Percentiles rank a stretch among this genome's conserved stretches.
phyloP scores from a whole-genome alignment of 2,329 filamentous ascomycete genomes.

The Corniculantispora saksenae region DNA sequence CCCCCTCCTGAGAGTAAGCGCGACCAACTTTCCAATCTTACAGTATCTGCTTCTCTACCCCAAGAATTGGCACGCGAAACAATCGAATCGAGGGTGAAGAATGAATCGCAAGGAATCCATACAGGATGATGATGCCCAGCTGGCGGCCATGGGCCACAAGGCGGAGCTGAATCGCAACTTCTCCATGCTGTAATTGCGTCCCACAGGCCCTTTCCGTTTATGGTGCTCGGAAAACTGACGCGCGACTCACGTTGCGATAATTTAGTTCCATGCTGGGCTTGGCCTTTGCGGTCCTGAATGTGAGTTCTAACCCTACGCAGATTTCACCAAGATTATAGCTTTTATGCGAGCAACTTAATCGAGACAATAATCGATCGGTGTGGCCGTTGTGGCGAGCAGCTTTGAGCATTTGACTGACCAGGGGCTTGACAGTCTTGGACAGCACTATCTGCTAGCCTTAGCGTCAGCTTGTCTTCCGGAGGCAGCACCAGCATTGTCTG shows the following conservation, averaged over 20 bases:
- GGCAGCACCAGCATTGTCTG: constrained; percentile 70
- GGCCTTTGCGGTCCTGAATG: constrained; percentile 49
- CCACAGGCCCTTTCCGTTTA: not conserved
- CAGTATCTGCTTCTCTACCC: not conserved
- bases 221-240: constrained; percentile 5
- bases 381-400: not conserved
- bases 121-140: constrained; percentile 28
- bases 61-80: not conserved
- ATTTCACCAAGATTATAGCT: not conserved
- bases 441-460: constrained; percentile 46
- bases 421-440: constrained; percentile 39
- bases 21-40: not conserved
- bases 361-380: not conserved
- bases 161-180: constrained; percentile 30
- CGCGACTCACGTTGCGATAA: not conserved
- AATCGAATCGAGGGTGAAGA: not conserved
- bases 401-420: not conserved
- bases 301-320: constrained; percentile 3
- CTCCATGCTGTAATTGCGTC: constrained; percentile 26
- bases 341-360: not conserved
- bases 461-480: constrained; percentile 62
- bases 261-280: constrained; percentile 43
- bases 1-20: not conserved
- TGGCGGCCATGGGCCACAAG: constrained; percentile 28
- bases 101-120: constrained; percentile 23